Base-by-base conservation (phyloP, 2,329 filamentous ascomycete species). In the Acarospora socialis region DNA sequence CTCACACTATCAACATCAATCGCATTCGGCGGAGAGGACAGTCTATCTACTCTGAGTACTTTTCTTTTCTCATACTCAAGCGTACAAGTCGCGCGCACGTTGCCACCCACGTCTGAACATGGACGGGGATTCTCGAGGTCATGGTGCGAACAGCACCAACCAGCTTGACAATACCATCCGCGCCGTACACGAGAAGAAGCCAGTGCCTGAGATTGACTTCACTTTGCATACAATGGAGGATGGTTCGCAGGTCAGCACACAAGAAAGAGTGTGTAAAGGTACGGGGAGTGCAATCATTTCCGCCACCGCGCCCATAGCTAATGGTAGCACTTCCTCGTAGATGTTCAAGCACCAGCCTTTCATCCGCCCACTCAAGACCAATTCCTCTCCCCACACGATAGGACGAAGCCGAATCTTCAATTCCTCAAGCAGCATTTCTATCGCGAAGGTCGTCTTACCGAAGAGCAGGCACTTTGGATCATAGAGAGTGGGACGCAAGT, bases 361-460 rank as follows among this genome's bases (percentile, higher is more conserved):
- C 77, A 75, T 56, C 83, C 82, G 48, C 90, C 90, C 19, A 86
- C 81, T 49, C 79, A 94, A 59, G 82, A 94, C 43, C 81, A 93
- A 59, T 94, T 98, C 66, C 87, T 81, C 61, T 81, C 84, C 44
- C 80, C 87, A 42, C 73, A 81, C 40, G 79, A 92, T 48, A 79
- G 74, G 37, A 69, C 71, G 41, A 95, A 94, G 66, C 90, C 90
- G 46, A 79, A 94, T 56, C 77, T 98, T 42, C 69, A 77, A 50
- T 98, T 94, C 54, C 68, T 98, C 43, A 98, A 95, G 68, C 83
- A 94, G 58, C 90, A 98, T 56, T 92, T 98, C 60, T 95, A 94
- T 57, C 79, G 90, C 43, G 90, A 98, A 65, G 90, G 90, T 40
- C 83, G 90, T 46, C 67, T 98, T 54, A 95, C 87, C 28, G 86